Conservation (phyloP, 306 rosid species). For the Sicyos baderoa region DNA sequence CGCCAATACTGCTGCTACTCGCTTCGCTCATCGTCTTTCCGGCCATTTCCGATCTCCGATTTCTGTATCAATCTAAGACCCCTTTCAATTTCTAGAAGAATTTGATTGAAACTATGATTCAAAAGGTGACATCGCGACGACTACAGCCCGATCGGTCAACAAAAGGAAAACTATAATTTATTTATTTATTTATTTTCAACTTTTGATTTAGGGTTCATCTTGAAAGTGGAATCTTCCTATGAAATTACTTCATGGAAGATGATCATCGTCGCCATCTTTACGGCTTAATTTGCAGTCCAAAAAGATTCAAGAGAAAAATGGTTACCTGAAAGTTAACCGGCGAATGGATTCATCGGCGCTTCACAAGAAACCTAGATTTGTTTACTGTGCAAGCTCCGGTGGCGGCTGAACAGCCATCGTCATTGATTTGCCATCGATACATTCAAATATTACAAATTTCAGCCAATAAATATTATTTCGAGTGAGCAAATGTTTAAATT, state of each 20-base stretch:
- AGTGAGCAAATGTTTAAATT: no score
- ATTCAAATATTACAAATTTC: no score
- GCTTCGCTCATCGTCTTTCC: conserved; percentile 48
- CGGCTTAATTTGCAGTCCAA: conserved; percentile 3
- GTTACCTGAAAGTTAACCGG: neutral
- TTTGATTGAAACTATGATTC: neutral
- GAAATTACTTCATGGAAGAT: neutral
- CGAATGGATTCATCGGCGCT: no score
- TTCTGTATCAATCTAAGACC: neutral
- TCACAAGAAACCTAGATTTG: no score
- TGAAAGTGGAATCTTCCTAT: neutral
- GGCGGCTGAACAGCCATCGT: no score
- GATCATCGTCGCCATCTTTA: conserved; percentile 4
- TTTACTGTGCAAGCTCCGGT: no score
- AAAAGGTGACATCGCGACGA: neutral
- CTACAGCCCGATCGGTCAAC: neutral
- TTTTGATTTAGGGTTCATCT: neutral
- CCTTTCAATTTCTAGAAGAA: neutral
- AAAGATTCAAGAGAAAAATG: neutral
- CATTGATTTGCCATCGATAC: no score
- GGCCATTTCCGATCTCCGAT: conserved; percentile 33
- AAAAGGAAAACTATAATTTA: neutral
- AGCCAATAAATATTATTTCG: no score
- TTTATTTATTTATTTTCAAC: no score
- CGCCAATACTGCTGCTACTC: conserved; percentile 39